Evolutionary conservation across 2,329 filamentous ascomycete species (phyloP).

Genomic region (Ampelomyces quisqualis): DNA sequence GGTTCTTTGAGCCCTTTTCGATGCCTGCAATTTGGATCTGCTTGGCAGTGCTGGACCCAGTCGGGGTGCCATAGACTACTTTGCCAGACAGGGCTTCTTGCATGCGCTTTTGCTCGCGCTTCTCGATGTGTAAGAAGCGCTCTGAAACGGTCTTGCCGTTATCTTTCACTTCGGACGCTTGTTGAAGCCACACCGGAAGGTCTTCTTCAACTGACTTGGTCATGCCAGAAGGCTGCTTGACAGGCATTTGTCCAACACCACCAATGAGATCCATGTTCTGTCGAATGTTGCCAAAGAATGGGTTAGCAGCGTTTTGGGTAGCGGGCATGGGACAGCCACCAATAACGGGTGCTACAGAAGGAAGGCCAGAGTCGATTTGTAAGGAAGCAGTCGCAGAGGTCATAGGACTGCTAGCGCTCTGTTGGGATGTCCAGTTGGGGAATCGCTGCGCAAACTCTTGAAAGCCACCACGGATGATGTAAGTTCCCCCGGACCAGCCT

Average conservation of each 20-base stretch:
- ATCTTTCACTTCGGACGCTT: slow-evolving; percentile 66
- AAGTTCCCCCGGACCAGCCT: slow-evolving; percentile 72
- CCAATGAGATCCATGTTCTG: slow-evolving; percentile 95
- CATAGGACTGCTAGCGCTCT: slow-evolving; percentile 42
- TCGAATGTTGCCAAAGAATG: slow-evolving; percentile 93
- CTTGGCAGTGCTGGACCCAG: slow-evolving; percentile 42
- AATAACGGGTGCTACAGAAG: slow-evolving; percentile 72
- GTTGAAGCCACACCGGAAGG: slow-evolving; percentile 75
- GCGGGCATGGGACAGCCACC: slow-evolving; percentile 83
- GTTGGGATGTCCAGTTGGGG: slow-evolving; percentile 57
- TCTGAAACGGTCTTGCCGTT: slow-evolving; percentile 79
- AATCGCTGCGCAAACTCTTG: slow-evolving; percentile 68
- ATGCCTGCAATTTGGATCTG: slow-evolving; percentile 81
- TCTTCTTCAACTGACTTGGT: slow-evolving; percentile 50
- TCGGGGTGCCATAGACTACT: slow-evolving; percentile 56
- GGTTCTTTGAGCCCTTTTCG: slow-evolving; percentile 91
- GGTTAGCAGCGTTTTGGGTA: slow-evolving; percentile 69
- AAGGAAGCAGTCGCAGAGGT: slow-evolving; percentile 26
- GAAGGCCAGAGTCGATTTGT: slow-evolving; percentile 32
- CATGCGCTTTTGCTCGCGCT: slow-evolving; percentile 88
- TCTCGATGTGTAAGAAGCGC: slow-evolving; percentile 81
- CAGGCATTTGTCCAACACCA: slow-evolving; percentile 77
- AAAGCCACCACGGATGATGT: slow-evolving; percentile 82
- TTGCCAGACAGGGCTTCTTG: slow-evolving; percentile 69
- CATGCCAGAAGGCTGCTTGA: slow-evolving; percentile 60